Conservation (phyloP, 192 early-diverging fungal genomes). For the Haplosporangium gracile region DNA sequence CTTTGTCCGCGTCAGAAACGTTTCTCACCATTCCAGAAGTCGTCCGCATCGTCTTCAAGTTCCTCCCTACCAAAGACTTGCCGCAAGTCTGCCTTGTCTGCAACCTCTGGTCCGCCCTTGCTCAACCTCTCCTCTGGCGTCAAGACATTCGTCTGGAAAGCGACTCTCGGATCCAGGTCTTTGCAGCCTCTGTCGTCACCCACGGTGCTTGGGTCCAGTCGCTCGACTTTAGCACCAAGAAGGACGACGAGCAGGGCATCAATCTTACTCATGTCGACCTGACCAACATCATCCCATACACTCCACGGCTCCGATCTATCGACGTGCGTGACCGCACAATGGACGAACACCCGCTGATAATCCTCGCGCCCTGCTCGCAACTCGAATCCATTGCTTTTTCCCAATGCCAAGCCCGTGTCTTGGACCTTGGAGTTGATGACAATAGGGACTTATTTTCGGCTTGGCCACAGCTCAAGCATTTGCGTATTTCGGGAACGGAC, state of each 20-base stretch:
- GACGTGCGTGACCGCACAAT: conserved; percentile 4
- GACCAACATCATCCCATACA: not conserved
- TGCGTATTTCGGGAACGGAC: not conserved
- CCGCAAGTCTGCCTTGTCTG: conserved; percentile 5
- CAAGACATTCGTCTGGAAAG: not conserved
- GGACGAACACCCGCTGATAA: conserved; percentile 10
- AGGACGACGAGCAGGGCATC: too few species aligned
- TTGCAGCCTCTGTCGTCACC: not conserved
- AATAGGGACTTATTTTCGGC: not conserved
- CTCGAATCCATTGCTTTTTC: conserved; percentile 32
- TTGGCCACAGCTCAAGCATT: conserved; percentile 7
- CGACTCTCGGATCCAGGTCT: not conserved
- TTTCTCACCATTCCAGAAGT: conserved; percentile 16
- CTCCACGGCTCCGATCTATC: not conserved
- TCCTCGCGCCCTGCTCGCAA: not conserved
- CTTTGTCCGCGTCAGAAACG: not conserved
- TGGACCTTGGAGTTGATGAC: too few species aligned
- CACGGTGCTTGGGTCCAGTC: not conserved
- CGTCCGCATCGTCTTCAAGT: not conserved
- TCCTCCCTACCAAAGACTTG: not conserved
- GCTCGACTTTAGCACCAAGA: not conserved
- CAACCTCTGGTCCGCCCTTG: not conserved
- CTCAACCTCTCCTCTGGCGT: conserved; percentile 20
- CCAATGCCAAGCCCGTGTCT: not conserved
- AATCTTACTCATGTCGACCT: not conserved